These are phyloP conservation scores for Triadica sebifera DNA, from an alignment of 345 rosid species.

Conservation along the genomic window DNA sequence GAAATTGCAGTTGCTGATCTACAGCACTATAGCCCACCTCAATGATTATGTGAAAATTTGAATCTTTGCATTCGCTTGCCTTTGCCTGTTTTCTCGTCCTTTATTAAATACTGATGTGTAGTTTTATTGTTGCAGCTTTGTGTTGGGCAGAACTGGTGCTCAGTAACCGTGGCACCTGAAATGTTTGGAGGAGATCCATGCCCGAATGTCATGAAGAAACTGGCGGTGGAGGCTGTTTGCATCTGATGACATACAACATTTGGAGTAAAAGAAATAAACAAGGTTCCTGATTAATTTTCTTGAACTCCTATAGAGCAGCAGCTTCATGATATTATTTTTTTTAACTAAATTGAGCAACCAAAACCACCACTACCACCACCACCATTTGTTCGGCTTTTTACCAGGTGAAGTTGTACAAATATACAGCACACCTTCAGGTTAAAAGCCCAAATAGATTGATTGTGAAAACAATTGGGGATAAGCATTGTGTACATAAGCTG, in stretches of 20 bases:
- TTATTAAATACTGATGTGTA: constrained; percentile 1
- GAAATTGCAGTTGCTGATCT: too few species aligned
- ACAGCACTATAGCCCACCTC: too few species aligned
- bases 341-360: constrained; percentile 18
- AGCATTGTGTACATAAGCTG: constrained; percentile 23
- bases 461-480: constrained; percentile 41
- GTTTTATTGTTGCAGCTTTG: constrained; percentile 60
- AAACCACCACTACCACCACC: constrained; percentile 16
- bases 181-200: constrained; percentile 99
- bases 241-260: constrained; percentile 7
- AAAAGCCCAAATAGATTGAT: constrained; percentile 24
- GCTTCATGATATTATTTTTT: constrained; percentile 23
- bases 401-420: constrained; percentile 76
- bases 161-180: constrained; percentile 87
- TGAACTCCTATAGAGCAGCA: constrained; percentile 22
- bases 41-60: too few species aligned
- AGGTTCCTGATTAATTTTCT: constrained; percentile 14
- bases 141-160: constrained; percentile 83
- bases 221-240: constrained; percentile 86
- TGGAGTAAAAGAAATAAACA: too few species aligned
- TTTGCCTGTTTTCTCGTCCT: neutral
- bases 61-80: neutral
- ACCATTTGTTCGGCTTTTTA: constrained; percentile 38
- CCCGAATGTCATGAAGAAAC: constrained; percentile 83
- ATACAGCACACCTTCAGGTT: constrained; percentile 51